Base-by-base conservation (phyloP, 83 land plant genomes). In the Picea abies region DNA sequence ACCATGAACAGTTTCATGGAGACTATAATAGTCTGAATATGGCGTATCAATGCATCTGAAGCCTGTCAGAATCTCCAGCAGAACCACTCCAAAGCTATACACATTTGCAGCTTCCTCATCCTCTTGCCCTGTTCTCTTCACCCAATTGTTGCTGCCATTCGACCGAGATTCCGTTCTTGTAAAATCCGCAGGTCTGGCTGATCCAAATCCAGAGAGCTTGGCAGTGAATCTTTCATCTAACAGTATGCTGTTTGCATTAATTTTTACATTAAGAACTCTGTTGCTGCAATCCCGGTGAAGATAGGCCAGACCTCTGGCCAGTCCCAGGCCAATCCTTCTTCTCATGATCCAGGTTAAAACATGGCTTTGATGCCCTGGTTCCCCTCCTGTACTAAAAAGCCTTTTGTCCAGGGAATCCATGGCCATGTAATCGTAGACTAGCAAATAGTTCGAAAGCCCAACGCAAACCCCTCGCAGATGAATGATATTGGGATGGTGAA, bases 381-480 rank as follows among this genome's bases (percentile, higher is more conserved):
- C 23, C 23, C 71, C 82, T 9, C 39, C 76, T 19, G n/a, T 10
- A 23, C 58, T 75, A 75, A 75, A 75, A 47, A 82, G 60, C 39
- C 80, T 47, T 76, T 71, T 49, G 62, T 82, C 83, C 23, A 82
- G 66, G 10, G 64, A 66, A 47, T 29, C 79, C 60, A 70, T 58
- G 15, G 75, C 83, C 83, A 82, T 71, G 49, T 82, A 82, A 26
- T 82, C 83, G 41, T 49, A 82, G 26, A 82, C 83, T 19, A 82
- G 49, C 41, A 82, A 19, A 41, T 49, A 82, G 11, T 82, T 49
- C 10, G 80, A 71, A 26, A 62, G 3, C 16, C 76, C 83, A 29
- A 29, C 11, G 26, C 83, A 82, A 71, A 70, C 75, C 29, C 83
- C 83, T 41, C 83, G 79, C 75, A 82, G 58, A 11, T 60, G 83